Conservation (phyloP, 176 grass and related monocot genomes). For the Secale cereale region DNA sequence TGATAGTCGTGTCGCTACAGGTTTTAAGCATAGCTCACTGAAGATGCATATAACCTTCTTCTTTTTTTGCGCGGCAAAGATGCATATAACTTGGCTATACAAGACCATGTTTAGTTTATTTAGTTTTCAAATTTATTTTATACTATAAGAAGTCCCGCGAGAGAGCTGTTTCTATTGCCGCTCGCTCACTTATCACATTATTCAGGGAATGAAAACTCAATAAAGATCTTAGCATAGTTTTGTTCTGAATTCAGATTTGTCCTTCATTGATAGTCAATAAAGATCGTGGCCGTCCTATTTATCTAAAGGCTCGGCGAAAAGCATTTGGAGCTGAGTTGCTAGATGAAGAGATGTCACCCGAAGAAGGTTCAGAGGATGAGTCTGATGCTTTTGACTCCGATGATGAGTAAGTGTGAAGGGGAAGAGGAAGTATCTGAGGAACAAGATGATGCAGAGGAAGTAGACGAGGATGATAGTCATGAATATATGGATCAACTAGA, state of each 20-base stretch:
- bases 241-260: slow-evolving; percentile 64
- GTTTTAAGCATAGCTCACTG: neutral
- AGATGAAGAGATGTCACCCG: slow-evolving; percentile 35
- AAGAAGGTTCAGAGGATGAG: slow-evolving; percentile 26
- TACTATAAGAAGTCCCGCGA: slow-evolving; percentile 69
- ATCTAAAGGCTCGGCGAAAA: slow-evolving; percentile 80
- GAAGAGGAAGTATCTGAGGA: slow-evolving; percentile 41
- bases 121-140: neutral
- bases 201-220: too few relatives aligned
- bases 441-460: slow-evolving; percentile 33
- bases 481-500: slow-evolving; percentile 32
- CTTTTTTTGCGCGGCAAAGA: too few relatives aligned
- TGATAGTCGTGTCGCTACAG: neutral
- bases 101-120: neutral
- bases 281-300: slow-evolving; percentile 71
- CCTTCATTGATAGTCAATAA: slow-evolving; percentile 89
- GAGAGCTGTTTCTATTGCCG: slow-evolving; percentile 88
- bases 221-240: too few relatives aligned
- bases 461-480: slow-evolving; percentile 25
- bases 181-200: slow-evolving; percentile 79
- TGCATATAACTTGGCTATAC: neutral
- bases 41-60: neutral
- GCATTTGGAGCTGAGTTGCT: slow-evolving; percentile 75
- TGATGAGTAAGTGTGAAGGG: slow-evolving; percentile 20
- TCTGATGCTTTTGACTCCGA: slow-evolving; percentile 38